Conservation (phyloP, 371 early-diverging fungal genomes). For the Rhizopus delemar region DNA sequence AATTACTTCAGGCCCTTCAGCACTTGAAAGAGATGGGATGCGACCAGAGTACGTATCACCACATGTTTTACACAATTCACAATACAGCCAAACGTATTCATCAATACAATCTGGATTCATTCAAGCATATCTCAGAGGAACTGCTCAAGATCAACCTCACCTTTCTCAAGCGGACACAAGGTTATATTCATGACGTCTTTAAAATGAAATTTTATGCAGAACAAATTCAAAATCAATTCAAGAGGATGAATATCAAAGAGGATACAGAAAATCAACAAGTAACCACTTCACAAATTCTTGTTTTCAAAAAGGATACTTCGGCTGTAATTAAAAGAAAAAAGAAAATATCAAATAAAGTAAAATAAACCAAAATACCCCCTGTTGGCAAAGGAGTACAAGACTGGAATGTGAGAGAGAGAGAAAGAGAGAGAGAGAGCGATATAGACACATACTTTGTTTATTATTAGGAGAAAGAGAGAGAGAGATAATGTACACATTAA, state of each 20-base stretch:
- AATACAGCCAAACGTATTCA: constrained; percentile 40
- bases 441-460: constrained; percentile 2
- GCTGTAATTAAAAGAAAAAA: not conserved
- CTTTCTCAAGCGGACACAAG: constrained; percentile 42
- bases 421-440: not conserved
- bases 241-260: constrained; percentile 10
- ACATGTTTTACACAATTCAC: constrained; percentile 55
- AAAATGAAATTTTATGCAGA: constrained; percentile 48
- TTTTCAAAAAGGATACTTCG: constrained; percentile 1
- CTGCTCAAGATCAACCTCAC: constrained; percentile 40
- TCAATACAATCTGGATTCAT: constrained; percentile 10
- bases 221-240: constrained; percentile 42
- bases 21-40: constrained; percentile 38
- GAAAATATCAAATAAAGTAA: not conserved
- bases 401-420: not conserved
- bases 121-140: constrained; percentile 26
- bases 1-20: constrained; percentile 32
- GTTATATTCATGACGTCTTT: constrained; percentile 45
- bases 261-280: not conserved
- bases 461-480: not conserved
- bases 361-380: not conserved
- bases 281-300: not conserved
- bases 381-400: not conserved
- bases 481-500: constrained; percentile 4
- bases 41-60: constrained; percentile 55